Conservation (phyloP, 352 stramenopile species). For the Globisporangium abappressorium region DNA sequence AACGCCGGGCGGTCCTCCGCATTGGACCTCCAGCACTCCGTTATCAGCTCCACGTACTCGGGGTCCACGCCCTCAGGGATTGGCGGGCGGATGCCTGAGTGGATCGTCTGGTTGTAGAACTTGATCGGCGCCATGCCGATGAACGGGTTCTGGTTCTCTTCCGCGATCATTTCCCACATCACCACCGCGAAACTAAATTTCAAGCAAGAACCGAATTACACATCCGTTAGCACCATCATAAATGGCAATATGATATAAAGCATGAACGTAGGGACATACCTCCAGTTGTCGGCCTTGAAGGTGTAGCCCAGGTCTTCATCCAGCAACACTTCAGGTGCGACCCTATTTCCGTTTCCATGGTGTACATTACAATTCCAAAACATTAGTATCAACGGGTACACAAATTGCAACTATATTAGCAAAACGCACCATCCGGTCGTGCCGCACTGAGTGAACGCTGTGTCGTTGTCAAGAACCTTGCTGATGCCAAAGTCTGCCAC, state of each 20-base stretch:
- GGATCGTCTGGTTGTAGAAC: conserved; percentile 88
- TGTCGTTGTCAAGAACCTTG: conserved; percentile 84
- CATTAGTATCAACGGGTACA: not conserved
- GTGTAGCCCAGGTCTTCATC: conserved; percentile 88
- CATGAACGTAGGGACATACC: conserved; percentile 24
- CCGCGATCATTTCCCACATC: conserved; percentile 91
- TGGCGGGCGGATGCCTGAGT: conserved; percentile 64
- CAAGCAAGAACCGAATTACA: not conserved
- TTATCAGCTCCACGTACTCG: conserved; percentile 74
- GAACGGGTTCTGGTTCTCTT: conserved; percentile 75
- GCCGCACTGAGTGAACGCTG: conserved; percentile 83
- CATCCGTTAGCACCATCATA: not conserved
- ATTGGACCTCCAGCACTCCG: conserved; percentile 83
- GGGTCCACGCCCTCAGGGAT: conserved; percentile 66
- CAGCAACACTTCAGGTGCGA: conserved; percentile 84
- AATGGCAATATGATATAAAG: not conserved
- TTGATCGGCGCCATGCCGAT: conserved; percentile 90
- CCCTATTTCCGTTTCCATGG: conserved; percentile 34
- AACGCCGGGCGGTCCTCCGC: conserved; percentile 71
- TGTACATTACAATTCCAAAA: not conserved
- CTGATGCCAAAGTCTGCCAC: conserved; percentile 89
- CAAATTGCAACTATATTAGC: not conserved
- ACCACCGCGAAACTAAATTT: conserved; percentile 80
- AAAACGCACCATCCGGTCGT: conserved; percentile 79
- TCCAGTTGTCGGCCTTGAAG: conserved; percentile 90